These are phyloP conservation scores for Colletotrichum eleusines DNA, from an alignment of 2,329 filamentous ascomycete genomes.

Conservation along the genomic window DNA sequence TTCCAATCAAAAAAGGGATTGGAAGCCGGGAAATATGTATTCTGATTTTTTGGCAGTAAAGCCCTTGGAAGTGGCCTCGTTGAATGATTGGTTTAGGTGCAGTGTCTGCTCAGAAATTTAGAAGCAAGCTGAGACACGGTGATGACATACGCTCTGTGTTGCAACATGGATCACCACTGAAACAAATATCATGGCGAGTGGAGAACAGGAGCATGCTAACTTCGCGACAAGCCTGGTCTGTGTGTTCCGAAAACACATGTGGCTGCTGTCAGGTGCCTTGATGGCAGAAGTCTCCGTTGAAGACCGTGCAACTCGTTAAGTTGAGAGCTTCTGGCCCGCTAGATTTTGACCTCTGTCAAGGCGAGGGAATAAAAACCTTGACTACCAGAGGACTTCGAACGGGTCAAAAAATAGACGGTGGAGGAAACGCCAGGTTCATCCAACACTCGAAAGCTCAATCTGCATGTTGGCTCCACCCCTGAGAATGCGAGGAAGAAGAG, in stretches of 20 bases:
- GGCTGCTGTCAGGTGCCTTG: background rate
- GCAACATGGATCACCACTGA: conserved; percentile 4
- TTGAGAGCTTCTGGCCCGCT: background rate
- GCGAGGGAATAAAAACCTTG: background rate
- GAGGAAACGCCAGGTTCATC: conserved; percentile 29
- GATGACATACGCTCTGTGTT: conserved; percentile 21
- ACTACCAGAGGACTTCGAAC: no score
- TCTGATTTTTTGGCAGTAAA: background rate
- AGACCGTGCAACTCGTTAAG: background rate
- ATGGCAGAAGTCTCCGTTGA: no score
- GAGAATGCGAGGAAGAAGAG: background rate
- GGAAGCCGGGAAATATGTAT: no score
- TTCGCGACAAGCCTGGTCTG: background rate
- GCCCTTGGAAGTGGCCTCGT: background rate
- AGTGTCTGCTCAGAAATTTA: background rate
- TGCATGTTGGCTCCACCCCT: background rate
- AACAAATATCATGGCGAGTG: conserved; percentile 1
- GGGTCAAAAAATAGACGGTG: background rate
- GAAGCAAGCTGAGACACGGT: conserved; percentile 17
- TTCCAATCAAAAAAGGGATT: fast-evolving
- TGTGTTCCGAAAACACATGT: no score
- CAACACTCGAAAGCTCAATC: background rate
- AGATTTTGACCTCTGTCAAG: conserved; percentile 1
- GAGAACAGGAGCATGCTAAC: background rate
- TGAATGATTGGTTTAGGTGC: background rate